phyloP scores from a whole-genome alignment of 2,329 filamentous ascomycete genomes.

The Stemphylium lycopersici region DNA sequence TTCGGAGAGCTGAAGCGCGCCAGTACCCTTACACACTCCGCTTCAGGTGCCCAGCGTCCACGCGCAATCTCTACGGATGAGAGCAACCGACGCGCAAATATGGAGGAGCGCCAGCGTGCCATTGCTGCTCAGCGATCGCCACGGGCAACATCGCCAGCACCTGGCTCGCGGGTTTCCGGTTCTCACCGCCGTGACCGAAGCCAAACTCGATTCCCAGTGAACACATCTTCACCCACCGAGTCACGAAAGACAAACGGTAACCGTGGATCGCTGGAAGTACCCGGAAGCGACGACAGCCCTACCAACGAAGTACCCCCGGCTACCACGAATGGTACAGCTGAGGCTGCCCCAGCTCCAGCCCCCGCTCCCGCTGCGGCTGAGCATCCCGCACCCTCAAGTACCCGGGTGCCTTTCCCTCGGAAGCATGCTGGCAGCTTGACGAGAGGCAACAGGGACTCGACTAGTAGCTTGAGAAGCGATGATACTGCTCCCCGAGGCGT shows the following conservation, averaged over 20 bases:
- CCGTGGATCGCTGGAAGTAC: constrained; percentile 79
- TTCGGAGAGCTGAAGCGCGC: constrained; percentile 96
- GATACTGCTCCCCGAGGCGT: constrained; percentile 59
- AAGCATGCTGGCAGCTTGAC: constrained; percentile 46
- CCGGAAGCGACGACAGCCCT: constrained; percentile 62
- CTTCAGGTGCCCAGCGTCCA: constrained; percentile 66
- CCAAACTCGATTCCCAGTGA: constrained; percentile 81
- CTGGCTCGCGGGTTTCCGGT: constrained; percentile 54
- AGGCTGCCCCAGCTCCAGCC: constrained; percentile 18
- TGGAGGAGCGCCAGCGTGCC: constrained; percentile 90
- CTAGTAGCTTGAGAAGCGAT: constrained; percentile 53
- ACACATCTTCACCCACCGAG: constrained; percentile 60
- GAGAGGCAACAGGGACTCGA: constrained; percentile 47
- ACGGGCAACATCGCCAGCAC: constrained; percentile 75
- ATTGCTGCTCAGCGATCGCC: constrained; percentile 68
- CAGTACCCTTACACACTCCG: constrained; percentile 69
- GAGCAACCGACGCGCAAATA: constrained; percentile 89
- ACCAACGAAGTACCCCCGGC: constrained; percentile 32
- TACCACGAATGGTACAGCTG: constrained; percentile 50
- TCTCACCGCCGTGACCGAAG: constrained; percentile 75
- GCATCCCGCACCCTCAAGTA: constrained; percentile 43
- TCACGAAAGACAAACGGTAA: constrained; percentile 62
- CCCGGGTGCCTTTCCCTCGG: constrained; percentile 42
- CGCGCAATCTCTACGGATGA: constrained; percentile 94
- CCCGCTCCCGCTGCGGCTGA: constrained; percentile 22